Evolutionary conservation across 2,329 filamentous ascomycete species (phyloP).

Genomic region (Lecanoromycetidae sp.): DNA sequence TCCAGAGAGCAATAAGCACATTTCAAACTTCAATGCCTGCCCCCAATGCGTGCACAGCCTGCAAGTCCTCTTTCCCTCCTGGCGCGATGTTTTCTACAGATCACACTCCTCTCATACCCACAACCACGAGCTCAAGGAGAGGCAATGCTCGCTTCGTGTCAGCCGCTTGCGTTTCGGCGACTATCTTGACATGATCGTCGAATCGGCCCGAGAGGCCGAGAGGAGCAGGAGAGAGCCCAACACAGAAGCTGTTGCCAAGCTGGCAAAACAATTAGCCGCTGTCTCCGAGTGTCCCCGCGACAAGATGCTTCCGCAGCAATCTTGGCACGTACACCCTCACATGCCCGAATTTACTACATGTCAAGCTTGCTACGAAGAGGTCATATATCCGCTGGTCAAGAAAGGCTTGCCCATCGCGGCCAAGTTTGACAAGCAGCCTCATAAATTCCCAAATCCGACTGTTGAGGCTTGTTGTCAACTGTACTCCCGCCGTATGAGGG

Average conservation of each 20-base stretch:
- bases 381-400: slow-evolving; percentile 57
- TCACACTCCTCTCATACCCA: slow-evolving; percentile 23
- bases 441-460: slow-evolving; percentile 39
- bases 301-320: slow-evolving; percentile 46
- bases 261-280: slow-evolving; percentile 48
- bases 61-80: slow-evolving; percentile 59
- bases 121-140: slow-evolving; percentile 30
- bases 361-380: slow-evolving; percentile 70
- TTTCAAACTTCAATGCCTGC: slow-evolving; percentile 66
- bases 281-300: slow-evolving; percentile 53
- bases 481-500: slow-evolving; percentile 68
- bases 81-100: slow-evolving; percentile 51
- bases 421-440: slow-evolving; percentile 52
- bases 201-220: slow-evolving; percentile 36
- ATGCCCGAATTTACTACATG: slow-evolving; percentile 74
- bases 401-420: slow-evolving; percentile 45
- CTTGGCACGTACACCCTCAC: slow-evolving; percentile 67
- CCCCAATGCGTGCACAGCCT: slow-evolving; percentile 60
- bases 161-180: slow-evolving; percentile 43
- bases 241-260: slow-evolving; percentile 49
- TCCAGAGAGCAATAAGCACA: slow-evolving; percentile 47
- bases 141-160: slow-evolving; percentile 59
- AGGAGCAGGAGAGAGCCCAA: slow-evolving; percentile 35
- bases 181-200: slow-evolving; percentile 46
- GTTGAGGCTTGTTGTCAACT: slow-evolving; percentile 53